Base-by-base conservation (phyloP, 2,329 filamentous ascomycete species). In the Penicillium sp. region DNA sequence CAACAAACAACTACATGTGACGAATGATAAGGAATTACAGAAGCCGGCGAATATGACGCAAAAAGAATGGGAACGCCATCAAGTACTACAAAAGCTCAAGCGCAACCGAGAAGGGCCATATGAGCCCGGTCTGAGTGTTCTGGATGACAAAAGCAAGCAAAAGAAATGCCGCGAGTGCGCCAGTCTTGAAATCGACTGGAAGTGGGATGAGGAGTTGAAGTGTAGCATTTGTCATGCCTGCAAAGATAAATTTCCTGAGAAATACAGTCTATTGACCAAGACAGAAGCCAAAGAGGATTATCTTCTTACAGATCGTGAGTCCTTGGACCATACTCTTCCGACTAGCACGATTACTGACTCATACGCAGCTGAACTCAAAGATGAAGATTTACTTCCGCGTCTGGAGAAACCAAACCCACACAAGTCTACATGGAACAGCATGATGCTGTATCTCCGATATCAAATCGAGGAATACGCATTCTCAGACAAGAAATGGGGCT, bases 231-330 rank as follows among this genome's bases (percentile, higher is more conserved):
- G 94, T 77, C 81, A 84, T 58, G 77, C 77, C 13, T 99, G 94
- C 81, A 97, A 97, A 76, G 92, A 97, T 49, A 91, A 90, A 65
- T 80, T 80, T 22, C 92, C 93, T 0, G 93, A 97, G 58, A 96
- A 93, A 73, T 99, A 99, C 77, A 95, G 89, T 59, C 81, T 99
- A 10, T 79, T 99, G 58, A 99, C 94, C 1, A 99, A 99, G 80
- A 97, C 94, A 54, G 94, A 99, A 78, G 94, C 90, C 56, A 89
- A 87, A 67, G 91, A 97, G 73, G 94, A 99, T 71, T 99, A 99
- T 73, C 83, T 99, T 1, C 78, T 99, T 42, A 99, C 94, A 2
- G 93, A 97, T 67, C 87, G 88, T 91, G 71, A 78, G 87, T 83
- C 13, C n/a, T 34, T 49, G 45, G 14, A 36, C 27, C 1, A 18